These are phyloP conservation scores for Aspergillus sp. DNA, from an alignment of 2,329 filamentous ascomycete species.

Conservation along the genomic window DNA sequence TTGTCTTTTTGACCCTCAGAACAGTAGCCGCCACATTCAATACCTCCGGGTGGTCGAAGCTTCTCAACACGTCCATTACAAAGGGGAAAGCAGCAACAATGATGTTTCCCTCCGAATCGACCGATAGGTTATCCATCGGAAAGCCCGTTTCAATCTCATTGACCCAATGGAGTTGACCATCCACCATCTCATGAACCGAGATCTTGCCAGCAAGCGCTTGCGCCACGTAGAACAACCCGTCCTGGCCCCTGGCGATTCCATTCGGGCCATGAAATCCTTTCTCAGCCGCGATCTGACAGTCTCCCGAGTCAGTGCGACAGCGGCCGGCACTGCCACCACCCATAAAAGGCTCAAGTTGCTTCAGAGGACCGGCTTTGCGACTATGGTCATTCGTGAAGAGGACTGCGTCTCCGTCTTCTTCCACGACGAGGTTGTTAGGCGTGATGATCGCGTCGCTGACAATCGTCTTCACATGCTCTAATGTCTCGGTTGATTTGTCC, in stretches of 20 bases:
- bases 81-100: neutral
- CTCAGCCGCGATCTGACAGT: neutral
- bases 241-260: neutral
- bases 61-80: neutral
- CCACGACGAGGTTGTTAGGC: conserved; percentile 3
- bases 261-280: neutral
- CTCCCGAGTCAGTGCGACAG: neutral
- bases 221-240: neutral
- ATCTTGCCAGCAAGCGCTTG: neutral
- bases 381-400: conserved; percentile 6
- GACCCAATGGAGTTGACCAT: neutral
- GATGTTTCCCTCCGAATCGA: conserved; percentile 2
- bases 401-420: neutral
- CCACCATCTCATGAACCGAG: neutral
- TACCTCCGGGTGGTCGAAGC: neutral
- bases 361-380: neutral
- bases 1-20: conserved; percentile 1
- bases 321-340: neutral
- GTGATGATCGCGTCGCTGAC: conserved; percentile 2
- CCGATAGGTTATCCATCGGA: neutral
- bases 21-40: neutral
- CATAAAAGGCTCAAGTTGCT: neutral
- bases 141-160: neutral
- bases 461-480: conserved; percentile 4
- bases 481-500: neutral